Conservation (phyloP, 169 alveolate species). For the Babesia sp. region DNA sequence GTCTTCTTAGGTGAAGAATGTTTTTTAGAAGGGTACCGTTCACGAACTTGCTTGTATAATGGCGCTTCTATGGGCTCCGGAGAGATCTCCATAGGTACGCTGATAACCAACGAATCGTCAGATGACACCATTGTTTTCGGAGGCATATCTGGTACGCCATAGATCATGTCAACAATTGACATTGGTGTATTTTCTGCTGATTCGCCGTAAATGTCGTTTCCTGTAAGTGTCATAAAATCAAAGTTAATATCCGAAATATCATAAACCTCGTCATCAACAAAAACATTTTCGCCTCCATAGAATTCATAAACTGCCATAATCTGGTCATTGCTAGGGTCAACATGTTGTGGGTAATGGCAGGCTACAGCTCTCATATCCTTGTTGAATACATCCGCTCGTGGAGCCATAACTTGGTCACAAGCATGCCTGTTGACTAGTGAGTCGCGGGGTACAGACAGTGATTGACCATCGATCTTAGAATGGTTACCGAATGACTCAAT, state of each 20-base stretch:
- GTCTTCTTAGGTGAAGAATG: neutral
- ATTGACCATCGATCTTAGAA: too few relatives aligned
- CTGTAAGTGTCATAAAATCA: conserved; percentile 45
- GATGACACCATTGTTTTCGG: neutral
- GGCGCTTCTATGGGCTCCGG: conserved; percentile 16
- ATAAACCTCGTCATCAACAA: conserved; percentile 31
- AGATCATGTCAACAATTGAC: conserved; percentile 50
- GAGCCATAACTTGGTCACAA: too few relatives aligned
- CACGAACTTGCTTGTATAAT: neutral
- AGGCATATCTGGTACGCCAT: conserved; percentile 31
- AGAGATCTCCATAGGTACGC: conserved; percentile 1
- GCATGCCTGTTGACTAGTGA: too few relatives aligned
- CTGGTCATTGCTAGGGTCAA: neutral
- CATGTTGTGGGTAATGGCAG: too few relatives aligned
- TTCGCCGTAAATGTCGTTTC: neutral
- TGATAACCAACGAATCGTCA: neutral
- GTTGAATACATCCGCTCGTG: too few relatives aligned
- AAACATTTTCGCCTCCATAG: neutral
- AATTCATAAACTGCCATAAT: neutral
- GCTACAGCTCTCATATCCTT: too few relatives aligned
- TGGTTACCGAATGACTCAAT: too few relatives aligned
- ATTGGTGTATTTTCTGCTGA: conserved; percentile 10
- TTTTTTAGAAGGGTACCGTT: neutral
- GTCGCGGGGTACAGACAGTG: too few relatives aligned
- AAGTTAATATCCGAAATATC: conserved; percentile 44